Base-by-base conservation (phyloP, 768 basidiomycete genomes). In the Suillus subaureus region DNA sequence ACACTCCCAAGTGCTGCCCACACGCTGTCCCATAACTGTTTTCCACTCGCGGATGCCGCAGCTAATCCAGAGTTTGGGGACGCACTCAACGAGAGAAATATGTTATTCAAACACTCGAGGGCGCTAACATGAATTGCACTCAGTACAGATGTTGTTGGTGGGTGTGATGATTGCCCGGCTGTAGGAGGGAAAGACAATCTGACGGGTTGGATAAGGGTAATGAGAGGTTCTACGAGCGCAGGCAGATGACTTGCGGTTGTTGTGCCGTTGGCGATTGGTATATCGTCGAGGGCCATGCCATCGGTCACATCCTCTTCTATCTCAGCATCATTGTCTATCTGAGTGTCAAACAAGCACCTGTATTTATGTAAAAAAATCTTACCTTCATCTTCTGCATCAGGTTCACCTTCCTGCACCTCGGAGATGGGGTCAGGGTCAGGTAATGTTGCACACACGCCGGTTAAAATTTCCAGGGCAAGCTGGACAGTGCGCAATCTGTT, bases 91-190 rank as follows among this genome's bases (percentile, higher is more conserved):
- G 94, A 89, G 42, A 96, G 81, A 71, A 97, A 90, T 45, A 96
- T 82, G 72, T 98, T 97, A 72, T 93, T 95, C 56, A 98, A 82
- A 72, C 95, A 95, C 74, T 97, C 94, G 33, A 96, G 82, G 12
- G 94, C 92, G 68, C 89, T 84, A 64, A 94, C 82, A 73, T 97
- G 96, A 61, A 97, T 87, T 8, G 91, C 87, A 67, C 91, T 86
- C 54, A 98, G 85, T 12, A 83, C 91, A 31, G 94, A 93, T 0
- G 96, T 97, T 15, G 90, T 95, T 2, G 96, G 96, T 47, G 94
- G 93, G 72, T 97, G 93, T 26, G 84, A 80, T 0, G 94, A 95
- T 13, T 86, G 85, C 6, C 84, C 77, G 28, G 86, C 82, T 21
- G 84, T 80, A 0, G 93, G 92, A 18, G 91, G 86, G 79, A 96